These are phyloP conservation scores for Spirogloea muscicola DNA, from an alignment of 139 green algal species.

Conservation along the genomic window DNA sequence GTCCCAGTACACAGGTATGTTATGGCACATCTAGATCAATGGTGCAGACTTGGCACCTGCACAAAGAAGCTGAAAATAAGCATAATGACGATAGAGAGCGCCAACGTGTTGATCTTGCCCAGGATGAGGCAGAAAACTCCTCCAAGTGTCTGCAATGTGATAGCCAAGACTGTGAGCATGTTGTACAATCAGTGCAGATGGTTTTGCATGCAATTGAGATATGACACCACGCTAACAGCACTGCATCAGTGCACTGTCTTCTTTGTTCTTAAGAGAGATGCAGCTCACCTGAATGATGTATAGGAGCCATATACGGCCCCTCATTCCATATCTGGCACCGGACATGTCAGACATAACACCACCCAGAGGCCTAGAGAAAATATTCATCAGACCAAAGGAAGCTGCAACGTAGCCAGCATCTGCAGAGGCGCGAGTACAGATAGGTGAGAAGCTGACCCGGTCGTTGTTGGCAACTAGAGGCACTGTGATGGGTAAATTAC, in stretches of 20 bases:
- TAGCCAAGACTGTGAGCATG: neutral
- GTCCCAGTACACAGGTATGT: no score
- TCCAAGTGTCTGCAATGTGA: slow-evolving; percentile 52
- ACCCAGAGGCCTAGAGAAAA: slow-evolving; percentile 76
- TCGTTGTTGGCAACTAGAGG: no score
- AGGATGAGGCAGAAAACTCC: slow-evolving; percentile 77
- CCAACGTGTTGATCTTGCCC: slow-evolving; percentile 60
- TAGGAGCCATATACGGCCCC: slow-evolving; percentile 69
- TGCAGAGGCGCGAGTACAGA: no score
- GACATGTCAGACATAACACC: slow-evolving; percentile 57
- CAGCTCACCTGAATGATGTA: slow-evolving; percentile 60
- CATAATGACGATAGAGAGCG: slow-evolving; percentile 71
- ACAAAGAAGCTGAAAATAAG: slow-evolving; percentile 80
- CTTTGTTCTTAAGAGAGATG: neutral
- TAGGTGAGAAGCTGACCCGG: no score
- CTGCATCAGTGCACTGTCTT: neutral
- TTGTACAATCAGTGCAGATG: neutral
- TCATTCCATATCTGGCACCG: slow-evolving; percentile 59
- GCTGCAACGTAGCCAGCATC: no score
- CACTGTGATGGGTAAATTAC: no score
- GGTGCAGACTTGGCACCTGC: no score
- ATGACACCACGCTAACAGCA: neutral
- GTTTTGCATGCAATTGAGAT: neutral
- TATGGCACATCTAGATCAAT: no score
- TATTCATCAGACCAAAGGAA: slow-evolving; percentile 84